These are phyloP conservation scores for Tubosaeta sp. DNA, from an alignment of 768 basidiomycete species.

Conservation along the genomic window DNA sequence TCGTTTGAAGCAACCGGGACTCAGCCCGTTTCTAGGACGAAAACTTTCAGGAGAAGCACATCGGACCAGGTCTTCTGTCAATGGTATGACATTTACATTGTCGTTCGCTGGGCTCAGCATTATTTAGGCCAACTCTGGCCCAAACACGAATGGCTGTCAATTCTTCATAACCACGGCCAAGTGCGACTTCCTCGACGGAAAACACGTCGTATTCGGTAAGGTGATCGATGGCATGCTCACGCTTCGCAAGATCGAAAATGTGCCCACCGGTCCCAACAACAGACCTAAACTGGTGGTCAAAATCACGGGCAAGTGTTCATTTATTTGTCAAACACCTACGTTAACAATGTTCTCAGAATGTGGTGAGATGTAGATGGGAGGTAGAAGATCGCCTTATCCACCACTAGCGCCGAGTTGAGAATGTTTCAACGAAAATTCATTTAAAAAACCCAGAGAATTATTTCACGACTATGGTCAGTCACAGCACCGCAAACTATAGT, in stretches of 20 bases:
- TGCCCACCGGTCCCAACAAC: conserved; percentile 87
- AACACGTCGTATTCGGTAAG: conserved; percentile 90
- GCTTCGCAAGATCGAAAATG: conserved; percentile 93
- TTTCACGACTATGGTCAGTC: no score
- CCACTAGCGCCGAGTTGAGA: no score
- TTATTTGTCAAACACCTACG: neutral
- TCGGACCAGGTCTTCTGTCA: conserved; percentile 78
- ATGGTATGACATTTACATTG: conserved; percentile 54
- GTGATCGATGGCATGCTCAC: conserved; percentile 94
- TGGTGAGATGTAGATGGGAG: conserved; percentile 47
- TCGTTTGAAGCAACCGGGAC: neutral
- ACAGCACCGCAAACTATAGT: no score
- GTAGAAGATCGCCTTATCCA: no score
- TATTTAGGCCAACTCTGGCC: conserved; percentile 86
- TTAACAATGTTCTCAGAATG: conserved; percentile 38
- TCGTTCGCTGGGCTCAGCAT: neutral
- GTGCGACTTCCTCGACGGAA: conserved; percentile 93
- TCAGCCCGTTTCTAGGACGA: conserved; percentile 62
- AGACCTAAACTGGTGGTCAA: conserved; percentile 85
- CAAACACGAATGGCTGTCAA: conserved; percentile 93
- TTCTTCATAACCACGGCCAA: conserved; percentile 97
- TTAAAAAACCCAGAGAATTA: no score
- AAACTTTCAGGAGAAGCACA: conserved; percentile 90
- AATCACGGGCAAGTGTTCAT: conserved; percentile 62
- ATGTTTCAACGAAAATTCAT: no score